Conservation (phyloP, 306 rosid species). For the Vachellia pachyceras region DNA sequence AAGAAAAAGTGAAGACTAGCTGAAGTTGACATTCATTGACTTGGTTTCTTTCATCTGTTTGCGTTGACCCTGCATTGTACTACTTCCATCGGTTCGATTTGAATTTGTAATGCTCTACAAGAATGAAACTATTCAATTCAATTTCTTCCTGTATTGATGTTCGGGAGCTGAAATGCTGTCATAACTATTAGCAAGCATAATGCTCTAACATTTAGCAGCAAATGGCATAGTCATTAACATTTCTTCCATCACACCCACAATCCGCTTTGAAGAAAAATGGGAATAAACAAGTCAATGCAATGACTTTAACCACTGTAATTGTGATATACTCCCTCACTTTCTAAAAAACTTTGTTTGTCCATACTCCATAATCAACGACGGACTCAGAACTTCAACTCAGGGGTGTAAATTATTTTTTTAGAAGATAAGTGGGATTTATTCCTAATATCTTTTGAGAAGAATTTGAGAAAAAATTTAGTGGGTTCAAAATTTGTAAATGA, state of each 20-base stretch:
- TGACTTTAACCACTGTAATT: too few relatives aligned
- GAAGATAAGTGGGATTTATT: too few relatives aligned
- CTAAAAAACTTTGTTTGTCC: too few relatives aligned
- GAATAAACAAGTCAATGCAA: too few relatives aligned
- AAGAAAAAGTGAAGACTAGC: neutral
- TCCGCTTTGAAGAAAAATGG: neutral
- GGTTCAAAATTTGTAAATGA: too few relatives aligned
- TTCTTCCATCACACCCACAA: neutral
- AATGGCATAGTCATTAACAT: neutral
- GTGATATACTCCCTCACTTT: too few relatives aligned
- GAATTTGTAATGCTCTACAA: slow-evolving; percentile 5
- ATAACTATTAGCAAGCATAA: neutral
- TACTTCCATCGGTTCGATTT: neutral
- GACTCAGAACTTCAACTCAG: too few relatives aligned
- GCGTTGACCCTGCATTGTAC: slow-evolving; percentile 7
- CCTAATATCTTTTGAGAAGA: too few relatives aligned
- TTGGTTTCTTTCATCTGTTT: neutral
- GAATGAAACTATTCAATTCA: neutral
- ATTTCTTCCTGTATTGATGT: neutral
- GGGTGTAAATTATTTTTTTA: too few relatives aligned
- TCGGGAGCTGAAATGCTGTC: neutral
- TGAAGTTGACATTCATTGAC: neutral
- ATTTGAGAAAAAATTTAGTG: too few relatives aligned
- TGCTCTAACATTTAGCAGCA: neutral
- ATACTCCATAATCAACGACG: too few relatives aligned